phyloP scores from a whole-genome alignment of 2,329 filamentous ascomycete genomes.

The Fusarium vanettenii region DNA sequence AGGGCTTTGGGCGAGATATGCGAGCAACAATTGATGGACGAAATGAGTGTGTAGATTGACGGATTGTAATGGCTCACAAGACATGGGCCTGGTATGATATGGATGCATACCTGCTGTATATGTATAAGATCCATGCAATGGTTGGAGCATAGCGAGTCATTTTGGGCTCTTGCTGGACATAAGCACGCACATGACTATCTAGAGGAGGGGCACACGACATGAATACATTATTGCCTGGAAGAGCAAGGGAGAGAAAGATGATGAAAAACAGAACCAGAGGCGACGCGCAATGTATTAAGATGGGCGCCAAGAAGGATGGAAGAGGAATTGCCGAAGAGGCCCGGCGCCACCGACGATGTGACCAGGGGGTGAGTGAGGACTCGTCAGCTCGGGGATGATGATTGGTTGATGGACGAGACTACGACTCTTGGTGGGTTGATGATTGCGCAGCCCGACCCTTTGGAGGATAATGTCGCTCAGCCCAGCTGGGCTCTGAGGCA shows the following conservation, averaged over 20 bases:
- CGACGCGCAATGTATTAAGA: neutral
- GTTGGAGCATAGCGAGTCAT: neutral
- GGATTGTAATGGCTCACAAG: neutral
- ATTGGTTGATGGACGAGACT: constrained; percentile 41
- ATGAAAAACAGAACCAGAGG: neutral
- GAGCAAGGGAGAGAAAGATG: neutral
- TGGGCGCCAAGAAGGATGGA: constrained; percentile 24
- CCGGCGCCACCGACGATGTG: constrained; percentile 21
- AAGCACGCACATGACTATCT: neutral
- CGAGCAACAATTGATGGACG: neutral
- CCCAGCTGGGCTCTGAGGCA: constrained; percentile 3
- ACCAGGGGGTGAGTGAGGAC: constrained; percentile 39
- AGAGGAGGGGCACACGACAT: neutral
- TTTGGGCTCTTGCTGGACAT: neutral
- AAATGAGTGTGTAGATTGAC: neutral
- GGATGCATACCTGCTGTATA: constrained; percentile 7
- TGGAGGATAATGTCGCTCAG: constrained; percentile 10
- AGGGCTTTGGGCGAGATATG: neutral
- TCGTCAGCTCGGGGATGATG: constrained; percentile 49
- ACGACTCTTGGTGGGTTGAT: constrained; percentile 18
- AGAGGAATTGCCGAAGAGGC: constrained; percentile 30
- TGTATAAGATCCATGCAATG: neutral
- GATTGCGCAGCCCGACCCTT: constrained; percentile 36
- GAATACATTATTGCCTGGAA: neutral
- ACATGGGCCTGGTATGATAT: neutral